Percentiles rank a stretch among this genome's conserved stretches.
These are phyloP conservation scores for Ammopiptanthus mongolicus DNA, from an alignment of 306 rosid species.

Conservation along the genomic window DNA sequence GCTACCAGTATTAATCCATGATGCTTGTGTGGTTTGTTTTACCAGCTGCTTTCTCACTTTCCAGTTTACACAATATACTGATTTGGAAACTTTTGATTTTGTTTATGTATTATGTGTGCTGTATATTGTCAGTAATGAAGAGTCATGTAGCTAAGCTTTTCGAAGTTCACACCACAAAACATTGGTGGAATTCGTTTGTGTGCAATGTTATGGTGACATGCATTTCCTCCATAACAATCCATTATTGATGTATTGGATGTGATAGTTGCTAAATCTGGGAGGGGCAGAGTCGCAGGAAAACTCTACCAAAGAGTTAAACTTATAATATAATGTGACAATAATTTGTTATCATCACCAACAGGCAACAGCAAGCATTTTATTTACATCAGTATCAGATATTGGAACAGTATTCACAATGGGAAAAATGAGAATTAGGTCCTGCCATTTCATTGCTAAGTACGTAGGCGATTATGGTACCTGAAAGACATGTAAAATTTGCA, in stretches of 20 bases:
- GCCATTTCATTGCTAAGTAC: too few relatives aligned
- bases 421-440: too few relatives aligned
- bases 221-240: background rate
- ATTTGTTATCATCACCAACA: too few relatives aligned
- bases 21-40: background rate
- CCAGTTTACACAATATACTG: background rate
- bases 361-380: too few relatives aligned
- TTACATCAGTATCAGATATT: too few relatives aligned
- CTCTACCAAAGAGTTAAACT: too few relatives aligned
- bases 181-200: background rate
- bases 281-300: too few relatives aligned
- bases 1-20: background rate
- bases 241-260: background rate
- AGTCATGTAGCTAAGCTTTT: background rate
- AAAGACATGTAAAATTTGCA: too few relatives aligned
- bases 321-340: too few relatives aligned
- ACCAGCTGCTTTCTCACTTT: background rate
- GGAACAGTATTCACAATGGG: too few relatives aligned
- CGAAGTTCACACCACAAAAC: background rate
- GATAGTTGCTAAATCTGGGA: slow-evolving; percentile 20
- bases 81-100: slow-evolving; percentile 5
- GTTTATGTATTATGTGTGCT: background rate
- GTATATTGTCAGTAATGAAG: background rate
- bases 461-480: too few relatives aligned
- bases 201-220: background rate